A percentile compares a stretch with the other conserved stretches of the same genome.
Conservation (phyloP, 1,284 basidiomycete species). For the Marasmius tenuissimus region DNA sequence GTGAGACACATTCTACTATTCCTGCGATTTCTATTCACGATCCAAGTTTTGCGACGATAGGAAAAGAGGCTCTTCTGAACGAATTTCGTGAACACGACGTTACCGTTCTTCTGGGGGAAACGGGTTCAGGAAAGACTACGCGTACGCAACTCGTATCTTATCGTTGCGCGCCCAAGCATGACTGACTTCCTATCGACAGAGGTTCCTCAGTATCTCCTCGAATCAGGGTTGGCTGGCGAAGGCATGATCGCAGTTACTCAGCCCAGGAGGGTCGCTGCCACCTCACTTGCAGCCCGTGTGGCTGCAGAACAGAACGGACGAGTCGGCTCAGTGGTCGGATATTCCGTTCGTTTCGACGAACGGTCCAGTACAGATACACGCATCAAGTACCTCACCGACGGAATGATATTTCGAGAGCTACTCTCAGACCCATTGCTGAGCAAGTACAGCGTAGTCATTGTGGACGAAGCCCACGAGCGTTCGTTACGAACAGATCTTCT, state of each 20-base stretch:
- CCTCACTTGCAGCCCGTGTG: constrained; percentile 88
- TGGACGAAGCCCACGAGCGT: constrained; percentile 98
- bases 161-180: not conserved
- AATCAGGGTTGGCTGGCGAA: constrained; percentile 60
- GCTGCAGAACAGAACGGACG: constrained; percentile 77
- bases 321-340: constrained; percentile 82
- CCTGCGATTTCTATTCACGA: not conserved
- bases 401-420: constrained; percentile 93
- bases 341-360: constrained; percentile 96
- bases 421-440: constrained; percentile 77
- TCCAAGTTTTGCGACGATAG: constrained; percentile 37
- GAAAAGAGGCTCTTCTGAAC: constrained; percentile 72
- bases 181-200: constrained; percentile 43
- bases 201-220: constrained; percentile 87
- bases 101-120: constrained; percentile 92
- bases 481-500: constrained; percentile 93
- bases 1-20: constrained; percentile 35
- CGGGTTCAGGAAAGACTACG: constrained; percentile 97
- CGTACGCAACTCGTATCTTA: constrained; percentile 52
- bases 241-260: constrained; percentile 89
- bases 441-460: constrained; percentile 86
- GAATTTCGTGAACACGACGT: constrained; percentile 83
- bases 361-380: constrained; percentile 67
- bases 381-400: constrained; percentile 96
- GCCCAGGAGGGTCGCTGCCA: constrained; percentile 92